Evolutionary conservation across 768 basidiomycete species (phyloP), one percentile per base, ranked within the genome.

Genomic region (Leucosporidium yakuticum): DNA sequence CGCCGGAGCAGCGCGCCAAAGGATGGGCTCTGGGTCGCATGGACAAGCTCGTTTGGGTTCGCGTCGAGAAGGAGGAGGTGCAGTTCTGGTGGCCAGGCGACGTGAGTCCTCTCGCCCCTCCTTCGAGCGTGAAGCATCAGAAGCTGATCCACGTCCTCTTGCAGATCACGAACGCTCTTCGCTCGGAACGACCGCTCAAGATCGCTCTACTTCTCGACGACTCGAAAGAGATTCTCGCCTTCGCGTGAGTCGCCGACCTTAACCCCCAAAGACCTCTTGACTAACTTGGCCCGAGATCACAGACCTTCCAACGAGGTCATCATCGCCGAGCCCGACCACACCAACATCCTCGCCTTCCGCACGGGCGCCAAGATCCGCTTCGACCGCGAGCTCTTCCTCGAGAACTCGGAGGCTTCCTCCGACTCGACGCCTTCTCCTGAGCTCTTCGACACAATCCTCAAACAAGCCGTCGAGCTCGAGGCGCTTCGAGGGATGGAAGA

Each of bases 11-110:
- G 25, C 25, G 53, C 4, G 53, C 53, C 53, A 54, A 54, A 27
- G 27, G 53, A 8, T 54, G 53, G 53, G 53, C 53, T 29, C 53
- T 54, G 27, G 53, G 27, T 11, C 14, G n/a, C 27, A 54, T 54
- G 53, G 53, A 54, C 25, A 14, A 54, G 53, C 53, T 54, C 14
- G 53, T 54, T 14, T 54, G 53, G 53, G 53, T 54, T 54, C 53
- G 53, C 4, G 53, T 31, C 4, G 53, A 31, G 31, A 19, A 17
- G 12, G 53, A 54, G 53, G 53, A 20, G 31, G 12, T 31, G 3
- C 27, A 54, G 25, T 54, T 54, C 14, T 54, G 53, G 53, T 54
- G 53, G 53, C 53, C 53, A 14, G 53, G 27, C 27, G 53, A 54
- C 27, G 53, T 54, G 27, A 29, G 53, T 29, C 19, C 15, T 1